phyloP scores from a whole-genome alignment of 2,329 filamentous ascomycete species.

The Ceratocystis cacaofunesta region DNA sequence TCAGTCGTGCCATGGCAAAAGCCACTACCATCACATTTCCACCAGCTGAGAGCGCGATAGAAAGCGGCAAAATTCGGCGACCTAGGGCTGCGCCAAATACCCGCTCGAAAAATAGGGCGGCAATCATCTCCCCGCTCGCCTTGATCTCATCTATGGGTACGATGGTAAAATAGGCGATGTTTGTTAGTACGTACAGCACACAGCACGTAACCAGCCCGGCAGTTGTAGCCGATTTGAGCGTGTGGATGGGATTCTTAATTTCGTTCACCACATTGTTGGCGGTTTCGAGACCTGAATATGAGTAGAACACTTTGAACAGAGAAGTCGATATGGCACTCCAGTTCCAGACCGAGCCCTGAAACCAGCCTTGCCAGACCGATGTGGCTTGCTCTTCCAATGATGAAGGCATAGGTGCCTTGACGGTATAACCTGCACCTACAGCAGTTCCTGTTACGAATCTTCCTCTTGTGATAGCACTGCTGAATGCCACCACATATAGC shows the following conservation, averaged over 20 bases:
- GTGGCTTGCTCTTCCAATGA: neutral
- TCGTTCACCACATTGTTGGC: slow-evolving; percentile 58
- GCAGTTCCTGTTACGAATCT: neutral
- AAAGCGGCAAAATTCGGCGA: slow-evolving; percentile 42
- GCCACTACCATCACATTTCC: slow-evolving; percentile 63
- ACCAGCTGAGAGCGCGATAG: slow-evolving; percentile 50
- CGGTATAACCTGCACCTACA: neutral
- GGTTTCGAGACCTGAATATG: slow-evolving; percentile 51
- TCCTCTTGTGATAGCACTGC: neutral
- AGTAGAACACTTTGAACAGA: slow-evolving; percentile 55
- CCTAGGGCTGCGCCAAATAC: slow-evolving; percentile 47
- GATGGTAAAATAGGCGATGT: slow-evolving; percentile 47
- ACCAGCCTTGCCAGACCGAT: slow-evolving; percentile 38
- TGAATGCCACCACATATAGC: slow-evolving; percentile 40
- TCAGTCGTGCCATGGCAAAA: slow-evolving; percentile 52
- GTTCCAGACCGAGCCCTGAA: slow-evolving; percentile 53
- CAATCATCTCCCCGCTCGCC: slow-evolving; percentile 50
- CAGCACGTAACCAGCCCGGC: slow-evolving; percentile 47
- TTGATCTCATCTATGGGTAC: slow-evolving; percentile 54
- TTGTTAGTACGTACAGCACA: slow-evolving; percentile 50
- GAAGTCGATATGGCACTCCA: slow-evolving; percentile 53
- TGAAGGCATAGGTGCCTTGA: neutral
- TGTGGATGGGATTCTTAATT: slow-evolving; percentile 51
- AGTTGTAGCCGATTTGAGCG: slow-evolving; percentile 46
- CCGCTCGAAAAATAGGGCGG: slow-evolving; percentile 50